Conservation (phyloP, 2,329 filamentous ascomycete species). For the Fusarium sp. region DNA sequence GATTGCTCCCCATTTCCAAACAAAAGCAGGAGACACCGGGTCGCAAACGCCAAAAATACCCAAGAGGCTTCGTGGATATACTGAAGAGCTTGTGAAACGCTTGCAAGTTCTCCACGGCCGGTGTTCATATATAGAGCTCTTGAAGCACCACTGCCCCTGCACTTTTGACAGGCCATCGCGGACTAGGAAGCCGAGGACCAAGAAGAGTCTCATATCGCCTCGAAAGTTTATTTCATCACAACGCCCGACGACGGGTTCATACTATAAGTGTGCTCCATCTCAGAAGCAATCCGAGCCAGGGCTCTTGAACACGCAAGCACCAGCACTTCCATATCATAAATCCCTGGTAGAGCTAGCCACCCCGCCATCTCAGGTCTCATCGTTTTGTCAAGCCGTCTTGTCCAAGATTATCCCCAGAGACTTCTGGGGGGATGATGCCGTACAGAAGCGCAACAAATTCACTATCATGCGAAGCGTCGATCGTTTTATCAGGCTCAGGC, state of each 20-base stretch:
- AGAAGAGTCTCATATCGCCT: slow-evolving; percentile 2
- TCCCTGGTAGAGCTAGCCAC: slow-evolving; percentile 75
- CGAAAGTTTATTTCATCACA: slow-evolving; percentile 9
- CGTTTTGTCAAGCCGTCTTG: slow-evolving; percentile 85
- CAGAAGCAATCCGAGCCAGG: slow-evolving; percentile 16
- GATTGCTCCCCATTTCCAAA: slow-evolving; percentile 58
- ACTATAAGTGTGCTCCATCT: slow-evolving; percentile 21
- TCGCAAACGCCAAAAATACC: slow-evolving; percentile 57
- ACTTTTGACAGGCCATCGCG: slow-evolving; percentile 39
- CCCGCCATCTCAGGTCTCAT: slow-evolving; percentile 75
- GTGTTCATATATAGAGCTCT: slow-evolving; percentile 82
- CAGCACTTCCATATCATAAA: slow-evolving; percentile 32
- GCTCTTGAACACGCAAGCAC: slow-evolving; percentile 3
- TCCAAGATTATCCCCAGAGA: slow-evolving; percentile 76
- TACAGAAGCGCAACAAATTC: slow-evolving; percentile 67
- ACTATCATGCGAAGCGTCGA: slow-evolving; percentile 76
- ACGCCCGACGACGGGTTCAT: background rate
- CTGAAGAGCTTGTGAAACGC: slow-evolving; percentile 68
- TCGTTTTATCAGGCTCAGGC: slow-evolving; percentile 78
- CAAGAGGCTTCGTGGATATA: slow-evolving; percentile 74
- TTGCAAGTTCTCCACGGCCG: slow-evolving; percentile 76
- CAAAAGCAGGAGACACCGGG: slow-evolving; percentile 18
- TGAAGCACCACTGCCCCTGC: slow-evolving; percentile 83
- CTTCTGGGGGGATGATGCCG: slow-evolving; percentile 75
- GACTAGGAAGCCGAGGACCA: slow-evolving; percentile 2